phyloP scores from a whole-genome alignment of 495 filamentous ascomycete species.

The Evansstolkia leycettana region DNA sequence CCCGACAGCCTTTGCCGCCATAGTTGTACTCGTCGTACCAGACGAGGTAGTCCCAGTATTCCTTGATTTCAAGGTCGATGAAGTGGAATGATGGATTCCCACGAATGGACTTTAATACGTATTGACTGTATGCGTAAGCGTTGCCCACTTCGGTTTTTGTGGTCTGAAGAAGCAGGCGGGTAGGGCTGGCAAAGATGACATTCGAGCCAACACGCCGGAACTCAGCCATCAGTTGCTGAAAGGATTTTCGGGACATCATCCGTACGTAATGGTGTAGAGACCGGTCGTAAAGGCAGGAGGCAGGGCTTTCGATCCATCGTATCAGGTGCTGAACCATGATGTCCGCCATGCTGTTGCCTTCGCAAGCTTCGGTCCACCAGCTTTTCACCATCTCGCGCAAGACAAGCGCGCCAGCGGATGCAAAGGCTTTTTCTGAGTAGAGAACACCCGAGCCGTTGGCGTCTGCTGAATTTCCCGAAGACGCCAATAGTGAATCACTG shows the following conservation, averaged over 20 bases:
- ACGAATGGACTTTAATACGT: slow-evolving; percentile 92
- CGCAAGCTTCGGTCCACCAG: slow-evolving; percentile 94
- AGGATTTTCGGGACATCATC: slow-evolving; percentile 93
- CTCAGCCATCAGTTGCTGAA: slow-evolving; percentile 93
- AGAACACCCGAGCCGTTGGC: slow-evolving; percentile 51
- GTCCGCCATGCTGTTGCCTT: slow-evolving; percentile 85
- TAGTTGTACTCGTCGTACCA: slow-evolving; percentile 99
- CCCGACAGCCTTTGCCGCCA: slow-evolving; percentile 79
- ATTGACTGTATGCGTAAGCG: slow-evolving; percentile 91
- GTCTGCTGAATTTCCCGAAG: slow-evolving; percentile 54
- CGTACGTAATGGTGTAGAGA: slow-evolving; percentile 97
- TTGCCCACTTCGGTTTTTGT: slow-evolving; percentile 96
- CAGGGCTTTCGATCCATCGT: slow-evolving; percentile 86
- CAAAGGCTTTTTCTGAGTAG: slow-evolving; percentile 84
- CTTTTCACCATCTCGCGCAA: slow-evolving; percentile 96
- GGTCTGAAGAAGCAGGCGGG: slow-evolving; percentile 83
- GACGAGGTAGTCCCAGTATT: slow-evolving; percentile 99
- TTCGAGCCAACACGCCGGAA: slow-evolving; percentile 93
- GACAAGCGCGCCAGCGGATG: slow-evolving; percentile 78
- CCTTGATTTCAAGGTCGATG: slow-evolving; percentile 92
- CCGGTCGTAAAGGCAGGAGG: slow-evolving; percentile 89
- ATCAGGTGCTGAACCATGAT: slow-evolving; percentile 96
- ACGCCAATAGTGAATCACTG: slow-evolving; percentile 46
- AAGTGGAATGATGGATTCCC: slow-evolving; percentile 94
- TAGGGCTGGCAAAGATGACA: slow-evolving; percentile 80